Evolutionary conservation across 2,329 filamentous ascomycete species (phyloP).

Genomic region (Juglanconis sp.): DNA sequence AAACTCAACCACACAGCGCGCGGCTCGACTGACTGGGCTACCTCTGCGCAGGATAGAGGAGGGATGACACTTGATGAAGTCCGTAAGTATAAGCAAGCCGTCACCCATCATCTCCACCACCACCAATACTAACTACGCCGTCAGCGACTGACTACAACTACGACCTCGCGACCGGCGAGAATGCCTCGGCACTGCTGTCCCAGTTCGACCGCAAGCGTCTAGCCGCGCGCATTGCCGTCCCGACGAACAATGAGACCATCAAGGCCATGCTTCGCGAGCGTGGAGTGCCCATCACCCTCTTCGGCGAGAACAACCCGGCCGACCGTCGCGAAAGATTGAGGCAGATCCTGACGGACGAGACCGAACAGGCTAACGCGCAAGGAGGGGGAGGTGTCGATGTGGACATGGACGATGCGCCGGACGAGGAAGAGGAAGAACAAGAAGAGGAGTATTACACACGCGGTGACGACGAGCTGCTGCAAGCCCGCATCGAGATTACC

Average conservation of each 20-base stretch:
- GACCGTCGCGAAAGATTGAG: constrained; percentile 85
- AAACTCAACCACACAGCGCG: constrained; percentile 22
- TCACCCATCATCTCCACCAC: background rate
- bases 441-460: constrained; percentile 96
- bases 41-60: constrained; percentile 28
- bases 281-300: constrained; percentile 91
- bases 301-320: constrained; percentile 75
- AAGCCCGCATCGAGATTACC: constrained; percentile 76
- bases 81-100: constrained; percentile 28
- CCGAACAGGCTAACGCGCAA: constrained; percentile 55
- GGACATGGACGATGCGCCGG: constrained; percentile 56
- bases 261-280: constrained; percentile 77
- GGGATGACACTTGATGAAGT: constrained; percentile 50
- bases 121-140: constrained; percentile 6
- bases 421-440: constrained; percentile 64
- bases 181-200: constrained; percentile 77
- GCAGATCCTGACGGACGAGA: constrained; percentile 71
- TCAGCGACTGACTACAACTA: constrained; percentile 72
- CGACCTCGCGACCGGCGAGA: constrained; percentile 72
- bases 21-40: constrained; percentile 23
- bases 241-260: constrained; percentile 88
- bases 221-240: constrained; percentile 84
- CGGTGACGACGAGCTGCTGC: constrained; percentile 69
- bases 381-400: constrained; percentile 52
- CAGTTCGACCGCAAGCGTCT: constrained; percentile 91